Base-by-base conservation (phyloP, 768 basidiomycete species). In the Filobasidium floriforme region DNA sequence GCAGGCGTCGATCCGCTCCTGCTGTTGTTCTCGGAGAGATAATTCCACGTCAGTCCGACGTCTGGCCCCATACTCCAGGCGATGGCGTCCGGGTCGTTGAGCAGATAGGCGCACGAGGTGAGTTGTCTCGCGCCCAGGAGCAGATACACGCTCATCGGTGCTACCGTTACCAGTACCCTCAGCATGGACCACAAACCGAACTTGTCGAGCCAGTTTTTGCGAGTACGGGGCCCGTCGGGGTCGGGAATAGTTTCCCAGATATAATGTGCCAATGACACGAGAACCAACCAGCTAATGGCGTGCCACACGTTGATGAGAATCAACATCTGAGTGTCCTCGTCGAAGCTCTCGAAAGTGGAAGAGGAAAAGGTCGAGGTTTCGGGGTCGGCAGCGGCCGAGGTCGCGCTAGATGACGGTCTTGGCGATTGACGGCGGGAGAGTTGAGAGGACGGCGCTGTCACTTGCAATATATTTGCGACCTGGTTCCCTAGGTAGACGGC, bases 91-190 rank as follows among this genome's bases (percentile, higher is more conserved):
- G 54, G 54, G 15, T 57, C 54, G 22, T 24, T 32, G 24, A 57
- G 54, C 6, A 57, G 29, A 24, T 26, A 26, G 19, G 54, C 29
- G 14, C 22, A 26, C 15, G 54, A 57, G 22, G 54, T 57, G 54
- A 57, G 54, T 32, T 57, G 54, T 57, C 54, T 57, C 15, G 18
- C 54, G 15, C 54, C 54, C 2, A 57, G 26, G 22, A 57, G 15
- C 54, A 57, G 29, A 24, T 26, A 57, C 15, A 57, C 29, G 26
- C 22, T 24, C 54, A 57, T 57, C 12, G 54, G 54, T 26, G 46
- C 46, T 18, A 49, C 15, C 3, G 46, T 49, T 3, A 57, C 15
- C 7, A 32, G 19, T 15, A 24, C 54, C 24, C 22, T 15, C 6
- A 57, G 4, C 14, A 57, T 22, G 18, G 29, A 57, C 54, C 26